A percentile compares a stretch with the other conserved stretches of the same genome.
Evolutionary conservation across 345 rosid genomes (phyloP).

Genomic region (Stellera chamaejasme): DNA sequence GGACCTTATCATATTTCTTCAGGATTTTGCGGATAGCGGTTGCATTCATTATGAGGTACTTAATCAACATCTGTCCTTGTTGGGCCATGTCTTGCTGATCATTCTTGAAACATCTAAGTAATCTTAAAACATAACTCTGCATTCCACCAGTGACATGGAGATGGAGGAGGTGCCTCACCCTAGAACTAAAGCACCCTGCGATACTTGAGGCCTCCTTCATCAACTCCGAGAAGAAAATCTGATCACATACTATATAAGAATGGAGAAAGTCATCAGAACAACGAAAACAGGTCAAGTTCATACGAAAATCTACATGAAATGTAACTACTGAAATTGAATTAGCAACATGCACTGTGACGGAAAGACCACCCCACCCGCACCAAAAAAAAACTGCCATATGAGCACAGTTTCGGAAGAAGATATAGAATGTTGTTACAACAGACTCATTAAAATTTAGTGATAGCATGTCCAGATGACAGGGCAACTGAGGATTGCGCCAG

Average conservation of each 20-base stretch:
- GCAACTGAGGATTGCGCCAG: no score
- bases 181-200: constrained; percentile 71
- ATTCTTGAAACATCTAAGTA: constrained; percentile 56
- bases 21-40: constrained; percentile 84
- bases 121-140: constrained; percentile 44
- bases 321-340: no score
- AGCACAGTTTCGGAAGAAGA: no score
- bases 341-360: not conserved
- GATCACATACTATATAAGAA: constrained; percentile 60
- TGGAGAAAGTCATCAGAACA: constrained; percentile 2
- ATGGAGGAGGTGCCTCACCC: constrained; percentile 72
- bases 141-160: constrained; percentile 69
- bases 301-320: not conserved
- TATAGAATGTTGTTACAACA: no score
- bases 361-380: no score
- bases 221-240: constrained; percentile 73
- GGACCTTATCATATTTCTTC: constrained; percentile 91
- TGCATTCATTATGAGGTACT: constrained; percentile 76
- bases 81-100: constrained; percentile 48
- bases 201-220: constrained; percentile 80
- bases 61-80: constrained; percentile 71
- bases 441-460: no score
- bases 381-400: no score
- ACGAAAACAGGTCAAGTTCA: not conserved
- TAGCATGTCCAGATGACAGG: no score